These are phyloP conservation scores for Backusella australiensis DNA, from an alignment of 192 early-diverging fungal genomes.

Conservation along the genomic window DNA sequence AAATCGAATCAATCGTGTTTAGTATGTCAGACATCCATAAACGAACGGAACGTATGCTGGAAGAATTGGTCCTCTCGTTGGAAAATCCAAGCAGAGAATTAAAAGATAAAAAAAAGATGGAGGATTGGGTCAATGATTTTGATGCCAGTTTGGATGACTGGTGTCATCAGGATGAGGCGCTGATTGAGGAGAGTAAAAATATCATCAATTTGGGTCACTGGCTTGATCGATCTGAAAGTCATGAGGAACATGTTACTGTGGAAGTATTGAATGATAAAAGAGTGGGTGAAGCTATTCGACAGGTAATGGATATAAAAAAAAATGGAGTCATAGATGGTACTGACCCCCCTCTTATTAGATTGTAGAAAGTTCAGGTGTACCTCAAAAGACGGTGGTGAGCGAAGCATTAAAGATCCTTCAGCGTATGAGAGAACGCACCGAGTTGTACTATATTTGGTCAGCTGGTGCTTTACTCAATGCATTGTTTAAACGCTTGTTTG, in stretches of 20 bases:
- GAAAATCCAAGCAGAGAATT: constrained; percentile 25
- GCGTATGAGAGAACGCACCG: constrained; percentile 36
- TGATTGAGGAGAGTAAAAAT: constrained; percentile 18
- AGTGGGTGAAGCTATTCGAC: constrained; percentile 33
- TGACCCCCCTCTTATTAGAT: constrained; percentile 13
- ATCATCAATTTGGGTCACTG: constrained; percentile 28
- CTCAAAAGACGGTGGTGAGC: constrained; percentile 35
- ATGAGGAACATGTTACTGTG: constrained; percentile 32
- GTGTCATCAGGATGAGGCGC: constrained; percentile 36
- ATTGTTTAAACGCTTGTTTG: constrained; percentile 33
- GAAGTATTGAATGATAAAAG: constrained; percentile 36
- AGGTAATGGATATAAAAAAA: constrained; percentile 12
- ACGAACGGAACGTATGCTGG: constrained; percentile 34
- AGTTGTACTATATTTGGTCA: constrained; percentile 37
- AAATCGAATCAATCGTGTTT: constrained; percentile 31
- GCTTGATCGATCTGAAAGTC: constrained; percentile 18
- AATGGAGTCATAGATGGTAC: too few species aligned
- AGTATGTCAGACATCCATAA: constrained; percentile 33
- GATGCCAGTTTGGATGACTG: constrained; percentile 40
- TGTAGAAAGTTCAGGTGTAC: constrained; percentile 35
- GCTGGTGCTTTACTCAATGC: constrained; percentile 32
- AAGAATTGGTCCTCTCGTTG: constrained; percentile 20
- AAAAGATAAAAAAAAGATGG: constrained; percentile 27
- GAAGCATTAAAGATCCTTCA: constrained; percentile 36
- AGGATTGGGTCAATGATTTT: constrained; percentile 40